Conservation (phyloP, 768 basidiomycete species). For the Floccularia luteovirens region DNA sequence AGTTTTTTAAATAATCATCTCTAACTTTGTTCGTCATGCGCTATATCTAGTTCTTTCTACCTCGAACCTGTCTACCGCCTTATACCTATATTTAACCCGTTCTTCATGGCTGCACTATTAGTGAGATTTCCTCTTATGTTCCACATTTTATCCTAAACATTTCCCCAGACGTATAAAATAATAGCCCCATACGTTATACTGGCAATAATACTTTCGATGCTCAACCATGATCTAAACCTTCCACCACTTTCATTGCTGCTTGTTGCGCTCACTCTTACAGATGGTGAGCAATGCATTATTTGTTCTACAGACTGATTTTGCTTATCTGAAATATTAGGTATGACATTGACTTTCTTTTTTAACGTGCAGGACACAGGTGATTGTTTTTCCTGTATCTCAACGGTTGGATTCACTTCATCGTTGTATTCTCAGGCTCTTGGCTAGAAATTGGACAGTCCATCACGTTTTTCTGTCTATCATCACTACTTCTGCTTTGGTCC, state of each 20-base stretch:
- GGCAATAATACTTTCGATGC: slow-evolving; percentile 56
- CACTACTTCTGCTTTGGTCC: slow-evolving; percentile 71
- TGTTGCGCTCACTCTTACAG: slow-evolving; percentile 66
- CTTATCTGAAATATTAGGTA: slow-evolving; percentile 33
- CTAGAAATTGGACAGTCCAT: slow-evolving; percentile 86
- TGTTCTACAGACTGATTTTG: background rate
- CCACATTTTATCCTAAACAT: background rate
- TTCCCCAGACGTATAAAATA: slow-evolving; percentile 68
- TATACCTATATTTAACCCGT: slow-evolving; percentile 80
- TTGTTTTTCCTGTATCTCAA: slow-evolving; percentile 5
- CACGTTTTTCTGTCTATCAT: slow-evolving; percentile 82
- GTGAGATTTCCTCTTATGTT: slow-evolving; percentile 25
- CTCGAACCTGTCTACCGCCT: slow-evolving; percentile 83
- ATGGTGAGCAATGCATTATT: slow-evolving; percentile 32
- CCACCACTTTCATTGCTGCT: slow-evolving; percentile 80
- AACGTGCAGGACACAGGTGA: slow-evolving; percentile 73
- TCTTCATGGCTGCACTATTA: slow-evolving; percentile 70
- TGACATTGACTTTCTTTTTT: slow-evolving; percentile 82
- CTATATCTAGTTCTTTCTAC: slow-evolving; percentile 70
- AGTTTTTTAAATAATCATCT: slow-evolving; percentile 14
- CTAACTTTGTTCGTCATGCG: background rate
- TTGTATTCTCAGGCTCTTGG: slow-evolving; percentile 56
- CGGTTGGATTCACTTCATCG: too few relatives aligned
- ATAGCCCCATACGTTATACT: slow-evolving; percentile 75
- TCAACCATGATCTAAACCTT: slow-evolving; percentile 59